A percentile compares a stretch with the other conserved stretches of the same genome.
phyloP scores from a whole-genome alignment of 345 rosid genomes.

The Hypericum perforatum region DNA sequence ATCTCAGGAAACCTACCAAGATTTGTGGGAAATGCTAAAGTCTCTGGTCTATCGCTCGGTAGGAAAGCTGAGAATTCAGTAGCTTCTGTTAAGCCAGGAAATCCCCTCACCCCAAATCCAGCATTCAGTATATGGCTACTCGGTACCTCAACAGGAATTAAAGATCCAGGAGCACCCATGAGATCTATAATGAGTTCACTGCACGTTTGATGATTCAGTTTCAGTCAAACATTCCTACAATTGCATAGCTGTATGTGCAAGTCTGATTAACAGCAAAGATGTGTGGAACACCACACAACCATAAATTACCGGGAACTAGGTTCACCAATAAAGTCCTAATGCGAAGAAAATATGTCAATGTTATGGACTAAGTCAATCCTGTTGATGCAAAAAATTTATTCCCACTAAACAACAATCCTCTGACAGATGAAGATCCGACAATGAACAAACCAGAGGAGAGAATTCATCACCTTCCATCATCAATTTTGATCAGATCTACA shows the following conservation, averaged over 20 bases:
- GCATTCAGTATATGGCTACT: slow-evolving; percentile 46
- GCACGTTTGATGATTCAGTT: slow-evolving; percentile 22
- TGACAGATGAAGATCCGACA: no score
- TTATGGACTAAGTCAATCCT: no score
- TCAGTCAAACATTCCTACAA: no score
- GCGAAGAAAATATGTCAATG: no score
- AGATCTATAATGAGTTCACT: slow-evolving; percentile 91
- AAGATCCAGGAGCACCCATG: slow-evolving; percentile 96
- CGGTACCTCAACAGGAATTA: slow-evolving; percentile 87
- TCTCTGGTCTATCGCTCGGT: slow-evolving; percentile 31
- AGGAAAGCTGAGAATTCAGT: slow-evolving; percentile 21
- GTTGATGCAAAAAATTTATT: slow-evolving; percentile 41
- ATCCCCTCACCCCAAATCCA: slow-evolving; percentile 37
- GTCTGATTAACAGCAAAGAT: background rate
- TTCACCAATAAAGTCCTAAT: no score
- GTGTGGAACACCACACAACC: no score
- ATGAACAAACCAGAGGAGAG: background rate
- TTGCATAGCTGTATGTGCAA: no score
- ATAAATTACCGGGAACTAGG: no score
- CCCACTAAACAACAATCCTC: no score
- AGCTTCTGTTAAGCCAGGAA: slow-evolving; percentile 31
- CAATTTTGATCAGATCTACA: slow-evolving; percentile 67
- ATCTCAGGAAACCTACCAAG: slow-evolving; percentile 15
- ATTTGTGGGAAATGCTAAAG: slow-evolving; percentile 19
- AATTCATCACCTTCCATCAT: slow-evolving; percentile 50